These are phyloP conservation scores for Tubosaeta sp. DNA, from an alignment of 768 basidiomycete species.

Conservation along the genomic window DNA sequence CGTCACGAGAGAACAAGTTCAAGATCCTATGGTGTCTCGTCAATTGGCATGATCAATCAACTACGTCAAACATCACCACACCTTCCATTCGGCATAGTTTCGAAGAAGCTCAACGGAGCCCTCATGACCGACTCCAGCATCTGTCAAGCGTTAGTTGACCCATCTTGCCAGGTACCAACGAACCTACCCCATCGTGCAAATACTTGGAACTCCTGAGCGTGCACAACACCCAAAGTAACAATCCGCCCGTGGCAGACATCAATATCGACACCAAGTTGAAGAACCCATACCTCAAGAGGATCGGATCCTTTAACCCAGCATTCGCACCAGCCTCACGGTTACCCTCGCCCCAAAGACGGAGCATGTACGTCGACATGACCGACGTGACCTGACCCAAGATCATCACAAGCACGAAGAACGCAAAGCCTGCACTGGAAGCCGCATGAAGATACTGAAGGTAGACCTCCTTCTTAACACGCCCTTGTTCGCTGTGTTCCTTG, in stretches of 20 bases:
- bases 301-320: slow-evolving; percentile 48
- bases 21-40: slow-evolving; percentile 50
- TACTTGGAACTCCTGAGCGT: slow-evolving; percentile 67
- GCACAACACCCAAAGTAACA: slow-evolving; percentile 76
- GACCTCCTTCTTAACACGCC: slow-evolving; percentile 72
- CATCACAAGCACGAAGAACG: slow-evolving; percentile 56
- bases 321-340: slow-evolving; percentile 61
- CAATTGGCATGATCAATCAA: neutral
- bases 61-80: slow-evolving; percentile 26
- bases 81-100: slow-evolving; percentile 83
- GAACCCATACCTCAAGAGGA: slow-evolving; percentile 62
- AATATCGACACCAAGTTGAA: slow-evolving; percentile 58
- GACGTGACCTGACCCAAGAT: slow-evolving; percentile 53
- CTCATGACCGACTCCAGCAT: slow-evolving; percentile 79
- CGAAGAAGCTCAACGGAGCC: slow-evolving; percentile 86
- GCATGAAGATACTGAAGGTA: slow-evolving; percentile 78
- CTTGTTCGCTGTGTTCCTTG: slow-evolving; percentile 75
- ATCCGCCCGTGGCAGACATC: slow-evolving; percentile 49
- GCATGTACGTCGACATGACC: slow-evolving; percentile 57
- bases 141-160: slow-evolving; percentile 31
- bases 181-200: slow-evolving; percentile 71
- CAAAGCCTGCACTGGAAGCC: slow-evolving; percentile 70
- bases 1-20: neutral
- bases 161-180: neutral
- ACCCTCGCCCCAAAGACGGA: slow-evolving; percentile 81